Base-by-base conservation (phyloP, 257 asterid species). In the Galeopsis tetrahit region DNA sequence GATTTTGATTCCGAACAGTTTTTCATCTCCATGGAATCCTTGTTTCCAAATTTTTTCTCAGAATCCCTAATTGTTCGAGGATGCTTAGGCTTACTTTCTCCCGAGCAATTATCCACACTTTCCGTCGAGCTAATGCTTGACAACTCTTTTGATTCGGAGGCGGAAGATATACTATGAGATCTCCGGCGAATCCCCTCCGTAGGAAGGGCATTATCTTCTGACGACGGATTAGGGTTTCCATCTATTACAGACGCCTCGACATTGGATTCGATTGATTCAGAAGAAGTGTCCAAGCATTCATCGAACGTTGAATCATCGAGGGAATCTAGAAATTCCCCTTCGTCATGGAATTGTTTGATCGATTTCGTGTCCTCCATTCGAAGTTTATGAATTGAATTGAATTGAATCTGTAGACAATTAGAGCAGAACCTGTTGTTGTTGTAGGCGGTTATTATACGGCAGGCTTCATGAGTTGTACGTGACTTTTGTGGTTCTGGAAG, bases 311-410 rank as follows among this genome's bases (percentile, higher is more conserved):
- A 87, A 42, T 88, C 95, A 38, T 85, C 91, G 55, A 59, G n/a
- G 9, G 89, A 87, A 59, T 88, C 93, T 28, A 48, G 68, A 52
- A 88, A 92, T 77, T 66, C 80, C 44, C 80, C 88, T 21, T 65
- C 82, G 3, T 38, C 74, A 51, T 34, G 85, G 78, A 56, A 59
- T 58, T 11, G 74, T 49, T 65, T 33, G 34, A 28, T 74, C 71
- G 79, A 74, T 55, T 81, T 70, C 63, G 75, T 10, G 2, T 77
- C 85, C 67, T 82, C 86, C 89, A 84, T 84, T 44, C 13, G 28
- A 66, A 68, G 33, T 10, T 40, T 46, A 43, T 70, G 75, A 36
- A 61, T 65, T 46, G 72, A 64, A 61, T 65, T 46, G 72, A 64
- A 46, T 3, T 1, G 28, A 21, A 21, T 42, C 9, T 33, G 53